phyloP scores from a whole-genome alignment of 257 asterid species.

The Buddleja alternifolia region DNA sequence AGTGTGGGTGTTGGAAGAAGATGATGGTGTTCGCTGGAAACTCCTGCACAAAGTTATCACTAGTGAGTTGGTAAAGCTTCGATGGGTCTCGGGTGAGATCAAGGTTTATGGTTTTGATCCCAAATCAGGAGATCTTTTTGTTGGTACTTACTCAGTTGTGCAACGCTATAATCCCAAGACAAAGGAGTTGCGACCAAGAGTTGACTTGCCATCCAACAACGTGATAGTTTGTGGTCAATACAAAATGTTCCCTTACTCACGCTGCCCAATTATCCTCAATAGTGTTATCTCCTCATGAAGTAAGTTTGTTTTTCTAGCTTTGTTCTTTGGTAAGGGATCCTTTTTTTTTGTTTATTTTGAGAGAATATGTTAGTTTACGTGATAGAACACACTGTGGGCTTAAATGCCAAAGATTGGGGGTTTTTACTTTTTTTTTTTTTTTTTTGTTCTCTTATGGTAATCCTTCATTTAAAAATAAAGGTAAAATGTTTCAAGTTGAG shows the following conservation, averaged over 20 bases:
- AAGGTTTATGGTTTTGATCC: conserved; percentile 12
- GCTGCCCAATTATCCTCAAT: background rate
- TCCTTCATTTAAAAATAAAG: no score
- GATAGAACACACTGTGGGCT: no score
- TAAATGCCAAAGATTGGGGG: no score
- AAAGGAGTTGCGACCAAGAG: background rate
- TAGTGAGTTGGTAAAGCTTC: background rate
- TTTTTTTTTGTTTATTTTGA: no score
- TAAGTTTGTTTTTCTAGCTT: no score
- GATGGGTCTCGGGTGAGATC: background rate
- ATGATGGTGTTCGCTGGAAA: background rate
- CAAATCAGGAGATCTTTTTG: background rate
- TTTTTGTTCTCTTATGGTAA: no score
- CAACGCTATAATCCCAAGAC: background rate
- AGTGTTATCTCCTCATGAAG: background rate
- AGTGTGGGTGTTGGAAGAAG: conserved; percentile 4
- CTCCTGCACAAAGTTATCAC: background rate
- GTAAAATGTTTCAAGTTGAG: no score
- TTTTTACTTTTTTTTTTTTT: no score
- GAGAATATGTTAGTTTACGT: no score
- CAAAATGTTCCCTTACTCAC: background rate
- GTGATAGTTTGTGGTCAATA: background rate
- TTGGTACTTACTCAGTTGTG: background rate
- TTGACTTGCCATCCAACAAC: background rate
- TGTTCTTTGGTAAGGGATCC: no score